These are phyloP conservation scores for Chlamydomonas sp. DNA, from an alignment of 139 green algal species.

Conservation along the genomic window DNA sequence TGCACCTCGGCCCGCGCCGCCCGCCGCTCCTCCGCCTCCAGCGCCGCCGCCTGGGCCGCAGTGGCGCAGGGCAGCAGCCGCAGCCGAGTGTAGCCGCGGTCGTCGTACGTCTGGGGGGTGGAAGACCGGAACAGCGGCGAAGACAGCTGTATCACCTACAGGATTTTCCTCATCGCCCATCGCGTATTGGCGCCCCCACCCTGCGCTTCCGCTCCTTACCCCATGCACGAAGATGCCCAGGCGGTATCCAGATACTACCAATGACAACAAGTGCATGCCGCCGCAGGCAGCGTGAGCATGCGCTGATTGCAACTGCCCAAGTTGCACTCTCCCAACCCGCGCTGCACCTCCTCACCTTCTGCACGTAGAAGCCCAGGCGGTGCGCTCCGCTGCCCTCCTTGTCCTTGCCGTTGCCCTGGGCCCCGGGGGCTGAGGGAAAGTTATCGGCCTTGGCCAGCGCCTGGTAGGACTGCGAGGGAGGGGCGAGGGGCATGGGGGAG, in stretches of 20 bases:
- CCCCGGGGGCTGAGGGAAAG: neutral
- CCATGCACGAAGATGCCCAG: no score
- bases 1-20: neutral
- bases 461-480: conserved; percentile 1
- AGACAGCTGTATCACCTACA: neutral
- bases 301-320: neutral
- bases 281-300: neutral
- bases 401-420: neutral
- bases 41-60: neutral
- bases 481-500: neutral
- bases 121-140: neutral
- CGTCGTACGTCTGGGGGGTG: neutral
- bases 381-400: neutral
- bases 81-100: neutral
- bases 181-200: no score
- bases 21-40: conserved; percentile 11
- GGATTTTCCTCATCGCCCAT: no score
- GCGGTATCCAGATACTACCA: no score
- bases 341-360: conserved; percentile 12
- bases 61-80: neutral
- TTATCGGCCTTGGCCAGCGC: conserved; percentile 1
- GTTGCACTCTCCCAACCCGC: neutral
- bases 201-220: no score
- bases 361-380: conserved; percentile 42
- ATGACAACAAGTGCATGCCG: no score